phyloP scores from a whole-genome alignment of 495 filamentous ascomycete species.

The Podospora bellae-mahoneyi region DNA sequence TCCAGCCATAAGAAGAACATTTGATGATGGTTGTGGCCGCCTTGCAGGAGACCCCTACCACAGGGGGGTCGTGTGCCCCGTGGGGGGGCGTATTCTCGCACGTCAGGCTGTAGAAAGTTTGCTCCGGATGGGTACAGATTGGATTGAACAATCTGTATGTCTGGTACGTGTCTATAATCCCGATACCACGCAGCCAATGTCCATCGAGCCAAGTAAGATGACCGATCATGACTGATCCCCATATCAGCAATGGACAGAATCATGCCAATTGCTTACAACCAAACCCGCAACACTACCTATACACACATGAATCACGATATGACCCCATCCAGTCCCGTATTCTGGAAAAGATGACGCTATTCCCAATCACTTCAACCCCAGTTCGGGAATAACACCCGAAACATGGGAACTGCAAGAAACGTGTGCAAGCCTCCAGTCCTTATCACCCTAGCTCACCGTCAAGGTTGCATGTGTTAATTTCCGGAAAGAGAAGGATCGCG shows the following conservation, averaged over 20 bases:
- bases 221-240: neutral
- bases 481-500: neutral
- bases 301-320: neutral
- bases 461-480: conserved; percentile 5
- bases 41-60: neutral
- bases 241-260: neutral
- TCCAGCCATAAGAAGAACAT: neutral
- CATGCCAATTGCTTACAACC: neutral
- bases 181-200: neutral
- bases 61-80: neutral
- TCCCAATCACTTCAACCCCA: neutral
- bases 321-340: neutral
- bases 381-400: neutral
- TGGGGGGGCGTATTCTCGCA: neutral
- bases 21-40: neutral
- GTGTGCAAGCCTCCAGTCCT: neutral
- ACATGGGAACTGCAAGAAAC: neutral
- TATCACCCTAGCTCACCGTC: neutral
- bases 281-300: no score
- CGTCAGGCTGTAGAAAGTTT: neutral
- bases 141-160: no score
- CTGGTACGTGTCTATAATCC: neutral
- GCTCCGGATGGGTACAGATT: neutral
- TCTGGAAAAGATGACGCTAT: neutral
- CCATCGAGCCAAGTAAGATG: neutral